Conservation (phyloP, 306 rosid species). For the Begonia masoniana region DNA sequence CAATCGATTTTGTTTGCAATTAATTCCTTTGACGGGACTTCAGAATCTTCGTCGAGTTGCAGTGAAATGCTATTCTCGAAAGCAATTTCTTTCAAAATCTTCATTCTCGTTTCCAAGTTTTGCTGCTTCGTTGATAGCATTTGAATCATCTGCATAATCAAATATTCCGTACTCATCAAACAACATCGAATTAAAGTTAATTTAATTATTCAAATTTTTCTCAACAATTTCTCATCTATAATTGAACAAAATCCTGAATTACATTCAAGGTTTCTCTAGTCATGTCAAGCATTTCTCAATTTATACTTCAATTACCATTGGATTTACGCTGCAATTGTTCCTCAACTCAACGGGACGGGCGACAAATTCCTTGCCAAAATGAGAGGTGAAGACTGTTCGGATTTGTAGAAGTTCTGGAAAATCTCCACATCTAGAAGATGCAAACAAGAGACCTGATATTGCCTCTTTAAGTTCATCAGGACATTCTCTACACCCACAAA, state of each 20-base stretch:
- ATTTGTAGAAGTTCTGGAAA: constrained; percentile 89
- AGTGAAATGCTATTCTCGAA: constrained; percentile 40
- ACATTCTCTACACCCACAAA: constrained; percentile 39
- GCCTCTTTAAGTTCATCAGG: constrained; percentile 75
- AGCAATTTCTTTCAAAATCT: constrained; percentile 68
- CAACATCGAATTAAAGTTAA: neutral
- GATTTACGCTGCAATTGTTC: constrained; percentile 60
- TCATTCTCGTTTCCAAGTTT: constrained; percentile 50
- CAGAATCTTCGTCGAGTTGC: constrained; percentile 34
- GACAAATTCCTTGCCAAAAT: constrained; percentile 67
- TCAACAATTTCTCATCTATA: no score
- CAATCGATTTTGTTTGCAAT: constrained; percentile 19
- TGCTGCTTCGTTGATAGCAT: constrained; percentile 69
- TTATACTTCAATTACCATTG: constrained; percentile 17
- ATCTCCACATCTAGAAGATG: constrained; percentile 89
- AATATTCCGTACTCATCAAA: neutral
- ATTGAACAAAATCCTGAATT: no score
- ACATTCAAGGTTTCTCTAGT: no score
- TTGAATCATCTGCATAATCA: constrained; percentile 34
- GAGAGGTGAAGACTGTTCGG: constrained; percentile 41
- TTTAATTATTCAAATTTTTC: no score
- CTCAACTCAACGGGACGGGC: constrained; percentile 54
- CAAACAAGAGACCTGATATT: constrained; percentile 49
- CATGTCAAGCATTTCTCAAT: no score
- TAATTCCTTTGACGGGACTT: constrained; percentile 30